phyloP scores from a whole-genome alignment of 345 rosid species.

The Adansonia digitata region DNA sequence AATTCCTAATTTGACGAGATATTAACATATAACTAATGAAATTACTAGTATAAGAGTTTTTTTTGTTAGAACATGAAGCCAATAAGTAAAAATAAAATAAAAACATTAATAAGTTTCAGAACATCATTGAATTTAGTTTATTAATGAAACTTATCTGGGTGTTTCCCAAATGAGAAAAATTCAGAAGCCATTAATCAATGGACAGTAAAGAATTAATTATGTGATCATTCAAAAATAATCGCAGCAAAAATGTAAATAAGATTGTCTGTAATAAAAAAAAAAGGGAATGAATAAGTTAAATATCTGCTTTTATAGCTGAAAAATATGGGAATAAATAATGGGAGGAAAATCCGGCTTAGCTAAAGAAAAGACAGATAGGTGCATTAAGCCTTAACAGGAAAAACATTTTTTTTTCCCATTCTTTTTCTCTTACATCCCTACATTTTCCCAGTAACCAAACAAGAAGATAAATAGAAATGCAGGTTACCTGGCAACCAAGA shows the following conservation, averaged over 20 bases:
- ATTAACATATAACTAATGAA: not conserved
- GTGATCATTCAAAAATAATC: not conserved
- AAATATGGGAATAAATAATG: not conserved
- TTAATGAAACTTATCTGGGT: too few species aligned
- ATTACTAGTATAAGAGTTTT: not conserved
- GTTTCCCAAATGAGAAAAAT: not conserved
- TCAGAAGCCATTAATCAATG: not conserved
- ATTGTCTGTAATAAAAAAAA: not conserved
- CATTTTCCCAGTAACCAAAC: constrained; percentile 33
- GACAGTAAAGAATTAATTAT: not conserved
- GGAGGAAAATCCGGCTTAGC: not conserved
- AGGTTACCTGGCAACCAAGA: constrained; percentile 66
- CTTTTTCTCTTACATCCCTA: constrained; percentile 12
- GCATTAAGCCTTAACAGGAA: not conserved
- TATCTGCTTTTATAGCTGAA: not conserved
- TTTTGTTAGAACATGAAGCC: not conserved
- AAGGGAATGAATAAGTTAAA: not conserved
- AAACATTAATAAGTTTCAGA: not conserved
- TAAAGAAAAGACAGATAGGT: not conserved
- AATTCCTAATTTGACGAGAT: not conserved
- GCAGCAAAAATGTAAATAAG: not conserved
- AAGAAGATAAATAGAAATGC: constrained; percentile 16
- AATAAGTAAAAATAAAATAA: not conserved
- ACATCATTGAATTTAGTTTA: not conserved
- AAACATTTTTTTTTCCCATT: not conserved